Base-by-base conservation (phyloP, 2,329 filamentous ascomycete species). In the Aspergillus novofumigatus region DNA sequence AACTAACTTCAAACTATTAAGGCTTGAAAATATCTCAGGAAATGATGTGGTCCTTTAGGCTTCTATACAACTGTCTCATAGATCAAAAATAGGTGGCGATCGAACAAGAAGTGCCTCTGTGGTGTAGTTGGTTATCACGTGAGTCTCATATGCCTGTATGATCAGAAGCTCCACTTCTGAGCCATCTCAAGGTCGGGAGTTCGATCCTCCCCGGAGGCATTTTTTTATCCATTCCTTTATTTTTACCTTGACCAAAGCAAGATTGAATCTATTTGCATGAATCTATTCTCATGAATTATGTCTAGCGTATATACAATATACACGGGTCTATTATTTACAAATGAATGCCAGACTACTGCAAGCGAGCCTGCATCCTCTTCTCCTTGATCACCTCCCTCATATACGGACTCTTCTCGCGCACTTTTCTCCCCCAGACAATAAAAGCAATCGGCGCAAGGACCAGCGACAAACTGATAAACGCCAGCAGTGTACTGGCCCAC, bases 401-500 rank as follows among this genome's bases (percentile, higher is more conserved):
- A 41, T 66, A 67, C 11, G 59, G 54, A 54, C 66, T 66, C 2
- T 62, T 49, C 3, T 49, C 52, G 9, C 65, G 53, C 23, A 80
- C 73, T 9, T 61, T 61, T 51, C 59, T 64, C 0, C 77, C 77
- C 65, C 72, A 74, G 10, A 65, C 57, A 48, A 77, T 61, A 59
- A 78, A 58, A 25, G 74, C 63, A 4, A 74, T 59, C 0, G 75
- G 75, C 3, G 72, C 70, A 35, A 70, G 26, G 9, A 64, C 69
- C 26, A 78, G 58, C 1, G 63, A 63, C 47, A 74, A 54, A 0
- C 70, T 72, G 21, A 78, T 67, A 26, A 77, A 75, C 0, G 69
- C 77, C 0, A 78, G 61, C 28, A 78, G 52, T 2, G 67, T 73
- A 5, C 71, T 72, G 10, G 75, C 77, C 75, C 76, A 78, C 1